A percentile compares a stretch with the other conserved stretches of the same genome.
Evolutionary conservation across 805 yeast species (phyloP).

Genomic region (Lipomyces chichibuensis): DNA sequence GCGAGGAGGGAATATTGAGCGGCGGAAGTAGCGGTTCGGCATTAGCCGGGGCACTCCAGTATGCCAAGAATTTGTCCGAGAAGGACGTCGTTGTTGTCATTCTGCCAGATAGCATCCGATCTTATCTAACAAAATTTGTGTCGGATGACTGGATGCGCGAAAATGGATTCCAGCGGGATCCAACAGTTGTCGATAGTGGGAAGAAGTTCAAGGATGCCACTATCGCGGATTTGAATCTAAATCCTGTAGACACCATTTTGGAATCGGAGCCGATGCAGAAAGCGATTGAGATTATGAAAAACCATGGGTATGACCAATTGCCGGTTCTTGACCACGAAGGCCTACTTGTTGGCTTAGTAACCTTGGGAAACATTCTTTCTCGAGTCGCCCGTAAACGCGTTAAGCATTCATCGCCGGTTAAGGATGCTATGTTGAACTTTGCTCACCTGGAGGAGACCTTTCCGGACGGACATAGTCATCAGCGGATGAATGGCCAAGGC

Average conservation of each 20-base stretch:
- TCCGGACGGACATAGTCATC: slow-evolving; percentile 54
- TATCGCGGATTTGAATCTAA: slow-evolving; percentile 69
- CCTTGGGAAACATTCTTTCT: slow-evolving; percentile 72
- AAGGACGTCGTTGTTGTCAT: slow-evolving; percentile 76
- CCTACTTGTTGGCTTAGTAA: slow-evolving; percentile 72
- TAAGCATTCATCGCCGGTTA: slow-evolving; percentile 58
- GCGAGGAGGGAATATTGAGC: slow-evolving; percentile 82
- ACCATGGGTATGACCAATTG: slow-evolving; percentile 81
- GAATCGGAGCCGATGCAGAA: slow-evolving; percentile 60
- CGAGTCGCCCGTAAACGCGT: slow-evolving; percentile 64
- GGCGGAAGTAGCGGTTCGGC: slow-evolving; percentile 93
- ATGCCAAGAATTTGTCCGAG: slow-evolving; percentile 68
- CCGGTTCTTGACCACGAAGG: slow-evolving; percentile 69
- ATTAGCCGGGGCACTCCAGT: slow-evolving; percentile 73
- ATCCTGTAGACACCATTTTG: slow-evolving; percentile 77
- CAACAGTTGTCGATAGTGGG: slow-evolving; percentile 27
- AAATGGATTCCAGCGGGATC: slow-evolving; percentile 56
- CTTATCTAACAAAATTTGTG: slow-evolving; percentile 82
- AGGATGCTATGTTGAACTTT: slow-evolving; percentile 70
- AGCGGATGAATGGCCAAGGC: slow-evolving; percentile 22
- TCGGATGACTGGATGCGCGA: slow-evolving; percentile 89
- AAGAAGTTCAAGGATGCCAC: slow-evolving; percentile 55
- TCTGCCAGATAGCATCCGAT: slow-evolving; percentile 84
- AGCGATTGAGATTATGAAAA: slow-evolving; percentile 70
- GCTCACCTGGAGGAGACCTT: slow-evolving; percentile 66